A percentile compares a stretch with the other conserved stretches of the same genome.
phyloP scores from a whole-genome alignment of 139 green algal genomes.

The Monoraphidium neglectum region DNA sequence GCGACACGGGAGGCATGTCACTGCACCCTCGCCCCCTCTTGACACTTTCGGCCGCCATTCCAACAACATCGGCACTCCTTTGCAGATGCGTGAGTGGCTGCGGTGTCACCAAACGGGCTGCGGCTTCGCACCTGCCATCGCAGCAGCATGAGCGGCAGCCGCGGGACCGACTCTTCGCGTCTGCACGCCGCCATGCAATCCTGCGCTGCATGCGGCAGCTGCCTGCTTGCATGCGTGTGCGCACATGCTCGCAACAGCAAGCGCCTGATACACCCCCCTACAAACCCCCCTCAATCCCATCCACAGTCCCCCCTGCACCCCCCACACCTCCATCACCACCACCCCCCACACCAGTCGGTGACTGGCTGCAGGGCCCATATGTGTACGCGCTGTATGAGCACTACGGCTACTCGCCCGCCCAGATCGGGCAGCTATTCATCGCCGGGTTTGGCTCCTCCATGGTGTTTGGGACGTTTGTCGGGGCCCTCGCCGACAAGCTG shows the following conservation, averaged over 20 bases:
- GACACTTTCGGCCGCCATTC: neutral
- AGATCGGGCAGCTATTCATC: slow-evolving; percentile 97
- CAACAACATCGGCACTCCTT: neutral
- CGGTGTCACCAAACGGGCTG: too few relatives aligned
- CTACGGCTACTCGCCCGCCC: slow-evolving; percentile 83
- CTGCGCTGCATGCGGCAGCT: neutral
- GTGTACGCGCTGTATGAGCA: slow-evolving; percentile 97
- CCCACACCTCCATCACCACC: too few relatives aligned
- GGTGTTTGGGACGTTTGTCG: slow-evolving; percentile 96
- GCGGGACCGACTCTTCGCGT: too few relatives aligned
- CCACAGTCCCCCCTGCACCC: too few relatives aligned
- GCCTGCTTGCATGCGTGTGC: neutral
- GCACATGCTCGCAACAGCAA: too few relatives aligned
- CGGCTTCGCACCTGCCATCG: too few relatives aligned
- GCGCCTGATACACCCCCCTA: neutral
- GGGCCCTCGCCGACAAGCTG: slow-evolving; percentile 91
- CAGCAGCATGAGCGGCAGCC: too few relatives aligned
- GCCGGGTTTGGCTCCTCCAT: slow-evolving; percentile 96
- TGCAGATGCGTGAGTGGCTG: too few relatives aligned
- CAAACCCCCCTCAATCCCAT: neutral
- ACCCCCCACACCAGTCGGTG: slow-evolving; percentile 66
- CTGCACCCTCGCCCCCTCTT: neutral
- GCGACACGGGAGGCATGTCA: neutral
- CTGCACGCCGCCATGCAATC: neutral
- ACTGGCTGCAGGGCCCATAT: slow-evolving; percentile 98